Conservation (phyloP, 2,329 filamentous ascomycete genomes). For the Alternaria angustiovoidea region DNA sequence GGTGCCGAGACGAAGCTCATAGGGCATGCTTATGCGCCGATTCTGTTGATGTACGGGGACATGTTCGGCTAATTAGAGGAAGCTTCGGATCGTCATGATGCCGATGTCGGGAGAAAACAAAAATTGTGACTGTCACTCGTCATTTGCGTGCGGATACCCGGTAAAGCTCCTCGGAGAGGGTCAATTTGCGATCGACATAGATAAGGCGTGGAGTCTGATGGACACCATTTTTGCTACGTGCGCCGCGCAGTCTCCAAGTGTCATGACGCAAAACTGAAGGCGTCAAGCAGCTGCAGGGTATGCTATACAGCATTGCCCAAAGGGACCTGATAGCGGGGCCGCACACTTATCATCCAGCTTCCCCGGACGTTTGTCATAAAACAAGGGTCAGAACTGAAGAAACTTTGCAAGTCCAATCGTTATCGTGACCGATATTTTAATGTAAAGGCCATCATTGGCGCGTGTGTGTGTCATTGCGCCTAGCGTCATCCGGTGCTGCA, state of each 20-base stretch:
- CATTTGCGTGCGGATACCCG: not conserved
- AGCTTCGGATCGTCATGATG: constrained; percentile 1
- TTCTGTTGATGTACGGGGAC: not conserved
- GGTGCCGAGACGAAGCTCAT: not conserved
- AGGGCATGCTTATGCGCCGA: not conserved
- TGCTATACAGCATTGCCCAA: constrained; percentile 13
- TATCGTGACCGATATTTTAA: constrained; percentile 3
- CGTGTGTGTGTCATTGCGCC: constrained; percentile 5
- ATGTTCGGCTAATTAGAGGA: not conserved
- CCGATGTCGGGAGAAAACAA: constrained; percentile 3
- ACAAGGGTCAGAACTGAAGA: not conserved
- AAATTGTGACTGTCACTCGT: not conserved
- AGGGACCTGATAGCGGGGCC: constrained; percentile 15
- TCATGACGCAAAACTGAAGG: not conserved
- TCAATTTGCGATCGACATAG: not conserved
- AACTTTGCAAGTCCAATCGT: constrained; percentile 4
- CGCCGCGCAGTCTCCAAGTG: not conserved
- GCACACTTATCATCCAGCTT: not conserved
- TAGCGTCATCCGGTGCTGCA: constrained; percentile 4
- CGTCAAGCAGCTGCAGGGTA: constrained; percentile 1
- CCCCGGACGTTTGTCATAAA: constrained; percentile 2
- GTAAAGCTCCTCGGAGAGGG: not conserved
- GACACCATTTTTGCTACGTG: not conserved
- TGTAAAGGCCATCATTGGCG: constrained; percentile 3
- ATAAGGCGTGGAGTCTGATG: not conserved